These are phyloP conservation scores for Juglanconis sp. DNA, from an alignment of 2,329 filamentous ascomycete species.

Conservation along the genomic window DNA sequence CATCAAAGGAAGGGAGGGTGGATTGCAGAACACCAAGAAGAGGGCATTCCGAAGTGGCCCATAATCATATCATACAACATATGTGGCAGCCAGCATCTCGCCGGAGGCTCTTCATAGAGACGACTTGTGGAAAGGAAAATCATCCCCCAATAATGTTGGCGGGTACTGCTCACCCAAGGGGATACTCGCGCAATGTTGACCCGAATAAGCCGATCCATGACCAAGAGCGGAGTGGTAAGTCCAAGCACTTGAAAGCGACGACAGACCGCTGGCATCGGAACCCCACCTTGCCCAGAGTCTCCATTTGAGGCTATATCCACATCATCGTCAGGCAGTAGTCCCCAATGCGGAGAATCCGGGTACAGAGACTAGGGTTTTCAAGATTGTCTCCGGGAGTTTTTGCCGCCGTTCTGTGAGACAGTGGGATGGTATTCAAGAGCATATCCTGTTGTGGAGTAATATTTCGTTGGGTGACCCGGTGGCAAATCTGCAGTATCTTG, in stretches of 20 bases:
- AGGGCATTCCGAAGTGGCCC: too few species aligned
- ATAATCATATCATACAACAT: too few species aligned
- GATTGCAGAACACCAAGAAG: too few species aligned
- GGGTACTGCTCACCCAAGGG: not conserved
- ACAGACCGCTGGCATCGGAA: not conserved
- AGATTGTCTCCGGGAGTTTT: not conserved
- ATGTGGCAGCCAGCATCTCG: too few species aligned
- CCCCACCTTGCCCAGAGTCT: constrained; percentile 1
- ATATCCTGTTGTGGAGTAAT: too few species aligned
- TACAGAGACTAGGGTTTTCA: not conserved
- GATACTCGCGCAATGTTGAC: constrained; percentile 12
- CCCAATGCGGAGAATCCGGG: constrained; percentile 16
- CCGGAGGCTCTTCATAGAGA: too few species aligned
- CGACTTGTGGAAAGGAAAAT: too few species aligned
- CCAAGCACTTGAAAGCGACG: not conserved
- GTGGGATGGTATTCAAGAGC: not conserved
- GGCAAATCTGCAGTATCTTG: too few species aligned
- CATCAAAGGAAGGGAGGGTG: not conserved
- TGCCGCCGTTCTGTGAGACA: not conserved
- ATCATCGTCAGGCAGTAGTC: not conserved
- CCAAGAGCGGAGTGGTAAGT: not conserved
- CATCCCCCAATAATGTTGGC: not conserved
- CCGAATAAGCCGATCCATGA: constrained; percentile 7
- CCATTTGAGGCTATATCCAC: constrained; percentile 13
- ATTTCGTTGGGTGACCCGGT: too few species aligned